Conservation (phyloP, 768 basidiomycete genomes). For the Jaapia argillacea region DNA sequence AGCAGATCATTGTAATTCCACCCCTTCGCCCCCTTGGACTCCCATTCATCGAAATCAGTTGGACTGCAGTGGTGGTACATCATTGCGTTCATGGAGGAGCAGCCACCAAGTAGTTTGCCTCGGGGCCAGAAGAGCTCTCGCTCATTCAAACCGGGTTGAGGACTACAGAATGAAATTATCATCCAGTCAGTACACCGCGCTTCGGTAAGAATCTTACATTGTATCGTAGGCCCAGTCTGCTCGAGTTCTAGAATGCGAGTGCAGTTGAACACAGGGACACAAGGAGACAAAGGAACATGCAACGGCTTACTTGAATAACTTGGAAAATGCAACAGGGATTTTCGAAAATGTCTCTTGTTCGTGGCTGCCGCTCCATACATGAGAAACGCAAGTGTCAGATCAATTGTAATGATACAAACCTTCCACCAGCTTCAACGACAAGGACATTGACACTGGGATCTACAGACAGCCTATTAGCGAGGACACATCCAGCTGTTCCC, state of each 20-base stretch:
- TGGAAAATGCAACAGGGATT: not conserved
- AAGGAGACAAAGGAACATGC: too few species aligned
- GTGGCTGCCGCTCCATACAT: not conserved
- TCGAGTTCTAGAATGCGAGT: not conserved
- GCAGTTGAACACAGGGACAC: not conserved
- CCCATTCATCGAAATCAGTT: constrained; percentile 62
- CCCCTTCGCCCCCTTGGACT: too few species aligned
- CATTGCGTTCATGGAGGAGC: constrained; percentile 57
- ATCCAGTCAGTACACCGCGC: too few species aligned
- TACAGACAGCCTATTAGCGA: constrained; percentile 49
- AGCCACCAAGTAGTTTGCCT: constrained; percentile 64
- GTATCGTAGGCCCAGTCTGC: not conserved
- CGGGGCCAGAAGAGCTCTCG: not conserved
- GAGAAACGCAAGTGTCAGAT: too few species aligned
- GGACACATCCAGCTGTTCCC: constrained; percentile 49
- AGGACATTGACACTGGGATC: constrained; percentile 42
- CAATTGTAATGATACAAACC: constrained; percentile 32
- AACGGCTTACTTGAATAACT: not conserved
- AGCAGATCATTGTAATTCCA: constrained; percentile 31
- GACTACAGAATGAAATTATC: too few species aligned
- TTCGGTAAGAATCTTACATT: not conserved
- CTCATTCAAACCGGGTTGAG: not conserved
- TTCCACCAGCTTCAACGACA: constrained; percentile 51
- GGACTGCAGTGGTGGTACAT: constrained; percentile 56
- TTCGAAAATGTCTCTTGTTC: not conserved